Evolutionary conservation across 108 stramenopile species (phyloP).

Genomic region (Licmophora abbreviata): DNA sequence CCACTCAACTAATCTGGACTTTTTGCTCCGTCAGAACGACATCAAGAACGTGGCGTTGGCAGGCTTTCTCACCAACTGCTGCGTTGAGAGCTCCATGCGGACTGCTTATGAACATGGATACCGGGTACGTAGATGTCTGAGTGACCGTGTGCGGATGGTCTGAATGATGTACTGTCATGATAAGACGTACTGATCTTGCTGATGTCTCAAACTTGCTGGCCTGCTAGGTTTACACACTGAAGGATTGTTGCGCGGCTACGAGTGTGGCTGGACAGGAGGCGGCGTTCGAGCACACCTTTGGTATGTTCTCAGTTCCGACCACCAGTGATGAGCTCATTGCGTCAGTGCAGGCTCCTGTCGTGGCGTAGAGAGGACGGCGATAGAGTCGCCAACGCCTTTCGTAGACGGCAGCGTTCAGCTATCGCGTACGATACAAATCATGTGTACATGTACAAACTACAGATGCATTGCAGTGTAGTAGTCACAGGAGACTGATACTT

Average conservation of each 20-base stretch:
- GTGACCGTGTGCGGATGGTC: too few relatives aligned
- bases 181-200: too few relatives aligned
- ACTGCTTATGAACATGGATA: slow-evolving; percentile 71
- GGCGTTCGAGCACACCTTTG: slow-evolving; percentile 55
- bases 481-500: too few relatives aligned
- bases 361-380: too few relatives aligned
- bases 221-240: slow-evolving; percentile 58
- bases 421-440: too few relatives aligned
- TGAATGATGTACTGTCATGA: too few relatives aligned
- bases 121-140: too few relatives aligned
- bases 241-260: slow-evolving; percentile 59
- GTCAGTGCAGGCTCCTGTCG: slow-evolving; percentile 9
- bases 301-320: slow-evolving; percentile 65
- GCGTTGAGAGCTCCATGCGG: slow-evolving; percentile 77
- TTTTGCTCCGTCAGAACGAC: slow-evolving; percentile 47
- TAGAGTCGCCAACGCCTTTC: too few relatives aligned
- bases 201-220: too few relatives aligned
- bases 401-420: too few relatives aligned
- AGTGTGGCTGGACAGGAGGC: slow-evolving; percentile 56
- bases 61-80: slow-evolving; percentile 83
- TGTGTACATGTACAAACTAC: too few relatives aligned
- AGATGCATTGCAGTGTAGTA: too few relatives aligned
- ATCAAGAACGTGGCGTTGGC: slow-evolving; percentile 51
- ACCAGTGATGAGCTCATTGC: slow-evolving; percentile 35
- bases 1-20: slow-evolving; percentile 65